These are phyloP conservation scores for Mycena filopes DNA, from an alignment of 768 basidiomycete genomes.

Conservation along the genomic window DNA sequence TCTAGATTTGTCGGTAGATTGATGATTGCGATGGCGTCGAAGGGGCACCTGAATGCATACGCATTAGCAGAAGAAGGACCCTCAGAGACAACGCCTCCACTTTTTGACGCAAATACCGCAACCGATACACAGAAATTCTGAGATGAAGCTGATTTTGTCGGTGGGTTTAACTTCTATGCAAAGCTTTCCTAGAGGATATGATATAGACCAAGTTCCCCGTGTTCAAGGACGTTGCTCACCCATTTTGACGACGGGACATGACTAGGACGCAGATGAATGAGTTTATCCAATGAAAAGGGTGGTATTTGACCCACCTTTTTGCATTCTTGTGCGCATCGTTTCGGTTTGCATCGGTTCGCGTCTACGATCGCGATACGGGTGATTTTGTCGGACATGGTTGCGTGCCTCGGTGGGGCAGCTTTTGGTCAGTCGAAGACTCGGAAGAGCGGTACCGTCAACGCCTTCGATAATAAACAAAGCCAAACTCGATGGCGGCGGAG, in stretches of 20 bases:
- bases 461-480: neutral
- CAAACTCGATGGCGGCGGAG: too few species aligned
- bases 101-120: conserved; percentile 99
- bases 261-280: conserved; percentile 51
- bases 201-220: conserved; percentile 1
- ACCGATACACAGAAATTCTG: conserved; percentile 98
- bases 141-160: conserved; percentile 99
- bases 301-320: conserved; percentile 75
- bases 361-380: conserved; percentile 98
- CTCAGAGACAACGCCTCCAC: conserved; percentile 57
- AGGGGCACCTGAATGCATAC: conserved; percentile 80
- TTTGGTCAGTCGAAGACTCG: conserved; percentile 10
- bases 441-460: conserved; percentile 8
- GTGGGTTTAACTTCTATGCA: conserved; percentile 97
- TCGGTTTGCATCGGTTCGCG: conserved; percentile 93
- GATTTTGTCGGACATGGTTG: conserved; percentile 88
- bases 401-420: neutral
- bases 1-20: conserved; percentile 98
- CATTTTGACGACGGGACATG: conserved; percentile 98
- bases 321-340: conserved; percentile 97
- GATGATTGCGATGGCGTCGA: conserved; percentile 99
- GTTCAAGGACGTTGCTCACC: conserved; percentile 56
- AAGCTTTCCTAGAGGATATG: conserved; percentile 75
- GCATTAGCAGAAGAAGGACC: neutral
- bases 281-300: conserved; percentile 29